Base-by-base conservation (phyloP, 495 filamentous ascomycete species). In the Annulohypoxylon moriforme region DNA sequence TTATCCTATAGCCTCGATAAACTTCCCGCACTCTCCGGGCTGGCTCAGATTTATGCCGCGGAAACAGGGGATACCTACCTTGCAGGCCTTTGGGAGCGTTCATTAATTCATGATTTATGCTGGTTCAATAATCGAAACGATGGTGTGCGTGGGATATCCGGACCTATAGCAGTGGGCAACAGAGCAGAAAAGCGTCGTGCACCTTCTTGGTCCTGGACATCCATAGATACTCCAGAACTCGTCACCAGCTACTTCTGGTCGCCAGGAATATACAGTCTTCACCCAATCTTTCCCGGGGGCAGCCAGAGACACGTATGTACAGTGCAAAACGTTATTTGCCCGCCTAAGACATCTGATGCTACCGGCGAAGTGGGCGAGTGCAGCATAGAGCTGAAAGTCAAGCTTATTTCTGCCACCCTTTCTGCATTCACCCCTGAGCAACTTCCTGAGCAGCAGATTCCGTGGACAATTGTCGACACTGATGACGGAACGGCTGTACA, bases 121-220 rank as follows among this genome's bases (percentile, higher is more conserved):
- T 33, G 31, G 31, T 33, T 4, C 31, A 33, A 33, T 33, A 33
- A 33, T 4, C 31, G 31, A 33, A 33, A 33, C 31, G 31, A 33
- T 33, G 31, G 31, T 33, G 31, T 33, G 8, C 8, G 31, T 3
- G 31, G 31, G 31, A 33, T 33, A 33, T 8, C 4, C 31, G 31
- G 31, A 33, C 31, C 31, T 33, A 33, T 33, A 33, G 31, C 31
- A 33, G 31, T 33, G 31, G 31, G 31, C 31, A 33, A 16, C 6
- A 68, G 60, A 34, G 22, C 67, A 40, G 13, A 20, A 16, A 14
- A n/a, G 40, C 50, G 38, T 42, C 56, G 69, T 59, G 73, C 73
- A 16, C 73, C 69, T 8, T 73, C 73, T 57, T 75, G 69, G 69
- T 72, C 73, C 27, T 75, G 69, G 73, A 47, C 69, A n/a, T 75